phyloP scores from a whole-genome alignment of 441 rosid genomes.

The Jatropha multifida region DNA sequence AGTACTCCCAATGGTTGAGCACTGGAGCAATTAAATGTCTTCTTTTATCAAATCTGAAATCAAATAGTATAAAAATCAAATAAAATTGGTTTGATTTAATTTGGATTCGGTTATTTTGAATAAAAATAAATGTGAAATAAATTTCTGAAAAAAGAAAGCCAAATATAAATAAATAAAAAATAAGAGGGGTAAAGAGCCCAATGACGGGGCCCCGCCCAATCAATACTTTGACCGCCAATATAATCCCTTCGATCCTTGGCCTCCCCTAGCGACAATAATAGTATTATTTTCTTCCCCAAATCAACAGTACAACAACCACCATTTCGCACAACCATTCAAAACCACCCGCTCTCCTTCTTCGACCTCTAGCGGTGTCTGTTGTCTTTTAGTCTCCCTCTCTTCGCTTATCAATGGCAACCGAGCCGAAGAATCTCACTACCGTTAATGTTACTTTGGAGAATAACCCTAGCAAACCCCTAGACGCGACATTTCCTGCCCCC shows the following conservation, averaged over 20 bases:
- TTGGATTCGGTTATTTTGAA: no score
- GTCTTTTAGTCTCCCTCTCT: neutral
- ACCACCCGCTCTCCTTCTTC: neutral
- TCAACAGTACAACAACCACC: neutral
- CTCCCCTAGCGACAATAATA: neutral
- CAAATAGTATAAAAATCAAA: no score
- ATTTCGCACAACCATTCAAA: neutral
- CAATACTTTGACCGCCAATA: neutral
- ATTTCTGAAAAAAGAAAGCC: no score
- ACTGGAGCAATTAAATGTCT: no score
- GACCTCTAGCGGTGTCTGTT: neutral
- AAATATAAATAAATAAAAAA: no score
- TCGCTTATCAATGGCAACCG: conserved; percentile 38
- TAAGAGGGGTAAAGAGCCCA: no score
- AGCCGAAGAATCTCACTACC: conserved; percentile 31
- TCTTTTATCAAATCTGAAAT: no score
- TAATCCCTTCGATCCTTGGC: neutral
- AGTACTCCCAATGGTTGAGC: no score
- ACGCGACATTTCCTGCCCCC: conserved; percentile 25
- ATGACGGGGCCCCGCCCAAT: neutral
- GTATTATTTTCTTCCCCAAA: neutral
- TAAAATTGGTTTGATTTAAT: no score
- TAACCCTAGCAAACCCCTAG: conserved; percentile 35
- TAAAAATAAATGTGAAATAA: no score
- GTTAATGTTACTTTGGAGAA: conserved; percentile 13